Evolutionary conservation across 345 rosid species (phyloP).

Genomic region (Turritis glabra): DNA sequence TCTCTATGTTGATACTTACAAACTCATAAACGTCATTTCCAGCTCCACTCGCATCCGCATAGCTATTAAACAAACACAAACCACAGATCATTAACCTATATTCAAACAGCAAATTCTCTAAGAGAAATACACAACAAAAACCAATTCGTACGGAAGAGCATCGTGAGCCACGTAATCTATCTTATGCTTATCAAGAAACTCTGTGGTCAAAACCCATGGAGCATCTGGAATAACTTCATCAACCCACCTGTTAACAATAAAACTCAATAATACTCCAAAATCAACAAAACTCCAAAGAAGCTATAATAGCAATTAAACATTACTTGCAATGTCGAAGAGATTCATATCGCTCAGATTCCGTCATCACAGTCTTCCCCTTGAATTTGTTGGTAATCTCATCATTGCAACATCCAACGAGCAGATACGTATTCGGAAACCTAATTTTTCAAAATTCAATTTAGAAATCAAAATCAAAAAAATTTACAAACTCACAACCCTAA

Average conservation of each 20-base stretch:
- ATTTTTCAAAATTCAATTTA: neutral
- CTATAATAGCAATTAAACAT: too few relatives aligned
- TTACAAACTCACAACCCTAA: neutral
- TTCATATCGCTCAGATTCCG: conserved; percentile 62
- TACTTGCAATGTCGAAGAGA: conserved; percentile 74
- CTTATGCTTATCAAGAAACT: conserved; percentile 63
- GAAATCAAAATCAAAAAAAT: neutral
- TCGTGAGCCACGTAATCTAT: conserved; percentile 74
- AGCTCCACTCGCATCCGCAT: conserved; percentile 75
- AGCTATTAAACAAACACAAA: conserved; percentile 32
- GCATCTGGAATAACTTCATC: conserved; percentile 83
- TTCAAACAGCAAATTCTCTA: neutral
- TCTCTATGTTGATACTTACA: conserved; percentile 43
- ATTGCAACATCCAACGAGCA: conserved; percentile 71
- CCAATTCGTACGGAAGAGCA: conserved; percentile 56
- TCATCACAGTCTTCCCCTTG: conserved; percentile 80
- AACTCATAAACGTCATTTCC: conserved; percentile 78
- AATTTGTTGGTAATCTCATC: conserved; percentile 59
- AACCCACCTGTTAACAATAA: conserved; percentile 52
- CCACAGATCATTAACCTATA: neutral
- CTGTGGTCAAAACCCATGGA: conserved; percentile 66
- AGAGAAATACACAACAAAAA: neutral
- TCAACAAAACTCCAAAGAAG: neutral
- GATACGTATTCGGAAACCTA: conserved; percentile 66
- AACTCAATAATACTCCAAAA: neutral